A percentile compares a stretch with the other conserved stretches of the same genome.
These are phyloP conservation scores for Uronychia binucleata DNA, from an alignment of 73 alveolate genomes.

Conservation along the genomic window DNA sequence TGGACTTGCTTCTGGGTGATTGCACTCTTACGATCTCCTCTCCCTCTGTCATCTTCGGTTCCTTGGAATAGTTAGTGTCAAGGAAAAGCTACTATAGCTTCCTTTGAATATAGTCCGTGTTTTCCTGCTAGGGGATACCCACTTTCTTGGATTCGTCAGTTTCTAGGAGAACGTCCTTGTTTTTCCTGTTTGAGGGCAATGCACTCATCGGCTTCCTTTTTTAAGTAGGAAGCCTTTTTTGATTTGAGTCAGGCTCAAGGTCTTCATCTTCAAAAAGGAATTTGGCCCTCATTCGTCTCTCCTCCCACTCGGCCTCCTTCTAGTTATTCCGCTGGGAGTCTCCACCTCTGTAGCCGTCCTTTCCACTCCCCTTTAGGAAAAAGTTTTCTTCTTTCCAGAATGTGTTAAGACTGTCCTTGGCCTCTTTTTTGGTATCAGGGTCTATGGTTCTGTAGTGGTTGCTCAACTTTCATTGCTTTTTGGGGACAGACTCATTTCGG, in stretches of 20 bases:
- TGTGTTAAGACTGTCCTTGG: neutral
- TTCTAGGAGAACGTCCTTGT: neutral
- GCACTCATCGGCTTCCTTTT: neutral
- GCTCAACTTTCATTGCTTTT: neutral
- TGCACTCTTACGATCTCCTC: no score
- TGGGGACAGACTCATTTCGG: no score
- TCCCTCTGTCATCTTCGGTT: neutral
- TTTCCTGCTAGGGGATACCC: no score
- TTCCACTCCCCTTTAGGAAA: neutral
- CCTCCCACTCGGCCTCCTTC: neutral
- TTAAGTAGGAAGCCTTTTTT: neutral
- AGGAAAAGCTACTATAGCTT: neutral
- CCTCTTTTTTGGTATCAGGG: neutral
- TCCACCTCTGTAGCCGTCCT: no score
- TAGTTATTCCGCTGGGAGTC: neutral
- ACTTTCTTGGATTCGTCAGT: neutral
- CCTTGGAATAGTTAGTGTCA: neutral
- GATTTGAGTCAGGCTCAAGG: no score
- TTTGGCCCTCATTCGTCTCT: neutral
- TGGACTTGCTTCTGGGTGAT: no score
- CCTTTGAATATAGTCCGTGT: neutral
- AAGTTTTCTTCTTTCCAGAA: neutral
- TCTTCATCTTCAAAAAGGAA: neutral
- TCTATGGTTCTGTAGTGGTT: neutral
- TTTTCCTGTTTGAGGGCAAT: neutral